Evolutionary conservation across 495 filamentous ascomycete genomes (phyloP), one percentile per base, ranked within the genome.

Genomic region (Xylaria nigripes): DNA sequence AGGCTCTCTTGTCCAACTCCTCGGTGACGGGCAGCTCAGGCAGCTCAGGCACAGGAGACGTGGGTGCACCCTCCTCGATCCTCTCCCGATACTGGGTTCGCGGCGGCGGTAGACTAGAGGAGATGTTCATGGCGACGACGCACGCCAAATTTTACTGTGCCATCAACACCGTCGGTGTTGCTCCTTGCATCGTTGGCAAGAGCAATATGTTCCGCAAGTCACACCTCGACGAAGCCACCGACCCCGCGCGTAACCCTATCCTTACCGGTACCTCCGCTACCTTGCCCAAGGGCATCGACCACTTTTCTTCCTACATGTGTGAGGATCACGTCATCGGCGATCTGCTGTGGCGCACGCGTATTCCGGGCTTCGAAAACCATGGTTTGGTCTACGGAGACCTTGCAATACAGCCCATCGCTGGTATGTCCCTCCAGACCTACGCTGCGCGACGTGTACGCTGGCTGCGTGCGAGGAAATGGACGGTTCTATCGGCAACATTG

Each of bases 131-230:
- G 73, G 85, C 90, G 1, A 91, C 89, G 8, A 85, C 89, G 0
- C 94, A 99, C 69, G 90, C 90, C 48, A 99, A 99, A 63, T 96
- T 99, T 78, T 99, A 99, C 73, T 87, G 86, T 19, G 93, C 92
- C 52, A 97, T 97, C 78, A 96, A 96, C 73, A 90, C 90, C 6
- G 87, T 96, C 22, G 76, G 84, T 16, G 73, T 97, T 53, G 92
- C 93, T 0, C 91, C 94, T 6, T 97, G 94, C 68, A 88, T 94
- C 50, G 87, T 97, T 6, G 93, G 93, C 23, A 99, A 99, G 71
- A 94, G 88, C 50, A 97, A 93, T 70, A 95, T 99, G 87, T 97
- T 97, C 75, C 87, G 93, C 24, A 86, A 85, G 45, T 91, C 90
- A 0, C 92, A 99, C 62, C 82, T 99, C 23, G 79, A 89, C 63